Percentiles rank a stretch among this genome's conserved stretches.
Conservation (phyloP, 1,284 basidiomycete species). For the Xerocomus tenax region DNA sequence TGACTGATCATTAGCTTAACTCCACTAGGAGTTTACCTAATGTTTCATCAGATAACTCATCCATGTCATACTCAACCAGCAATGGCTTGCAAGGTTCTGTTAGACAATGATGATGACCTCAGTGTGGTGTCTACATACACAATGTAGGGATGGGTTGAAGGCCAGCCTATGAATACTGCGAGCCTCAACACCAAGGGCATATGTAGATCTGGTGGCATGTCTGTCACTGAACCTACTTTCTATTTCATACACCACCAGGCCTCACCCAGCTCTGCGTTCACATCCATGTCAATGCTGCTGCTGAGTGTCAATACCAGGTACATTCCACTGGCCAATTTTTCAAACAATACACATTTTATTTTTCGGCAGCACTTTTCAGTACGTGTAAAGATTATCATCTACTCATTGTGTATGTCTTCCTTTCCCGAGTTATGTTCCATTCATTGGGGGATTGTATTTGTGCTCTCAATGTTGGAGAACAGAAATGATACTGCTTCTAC, state of each 20-base stretch:
- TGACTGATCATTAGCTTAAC: too few relatives aligned
- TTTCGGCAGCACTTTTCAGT: too few relatives aligned
- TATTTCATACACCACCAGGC: constrained; percentile 24
- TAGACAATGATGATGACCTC: constrained; percentile 59
- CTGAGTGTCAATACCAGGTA: constrained; percentile 60
- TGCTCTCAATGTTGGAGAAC: constrained; percentile 74
- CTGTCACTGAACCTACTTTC: constrained; percentile 24
- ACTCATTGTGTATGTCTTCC: constrained; percentile 60
- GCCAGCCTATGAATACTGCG: constrained; percentile 34
- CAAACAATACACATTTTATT: too few relatives aligned
- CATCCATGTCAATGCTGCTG: constrained; percentile 17
- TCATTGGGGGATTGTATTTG: constrained; percentile 83
- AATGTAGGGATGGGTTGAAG: constrained; percentile 64
- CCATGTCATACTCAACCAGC: constrained; percentile 40
- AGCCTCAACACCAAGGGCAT: constrained; percentile 31
- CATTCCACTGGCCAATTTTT: background rate
- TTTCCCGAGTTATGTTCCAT: constrained; percentile 82
- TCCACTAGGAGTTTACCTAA: too few relatives aligned
- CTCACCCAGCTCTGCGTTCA: constrained; percentile 24
- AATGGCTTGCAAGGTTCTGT: constrained; percentile 40
- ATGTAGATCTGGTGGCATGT: constrained; percentile 37
- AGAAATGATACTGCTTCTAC: constrained; percentile 64
- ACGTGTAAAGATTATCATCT: background rate
- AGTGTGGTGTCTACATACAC: constrained; percentile 40
- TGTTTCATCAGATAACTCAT: too few relatives aligned